Conservation (phyloP, 75 land plant genomes). For the Ceratopteris richardii region DNA sequence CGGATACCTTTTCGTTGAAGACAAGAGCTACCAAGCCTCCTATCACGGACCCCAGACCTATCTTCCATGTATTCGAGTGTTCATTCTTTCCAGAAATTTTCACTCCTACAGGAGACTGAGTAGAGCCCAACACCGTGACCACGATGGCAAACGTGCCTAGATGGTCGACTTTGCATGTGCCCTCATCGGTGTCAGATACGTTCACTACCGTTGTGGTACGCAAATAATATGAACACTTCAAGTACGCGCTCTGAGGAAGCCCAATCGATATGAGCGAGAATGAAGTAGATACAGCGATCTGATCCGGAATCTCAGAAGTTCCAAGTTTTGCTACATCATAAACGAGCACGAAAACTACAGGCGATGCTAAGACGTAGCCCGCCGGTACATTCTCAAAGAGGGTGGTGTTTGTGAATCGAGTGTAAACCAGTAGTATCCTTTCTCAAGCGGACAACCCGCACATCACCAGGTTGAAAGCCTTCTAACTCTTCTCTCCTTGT, state of each 20-base stretch:
- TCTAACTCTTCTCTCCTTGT: no score
- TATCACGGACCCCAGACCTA: constrained; percentile 29
- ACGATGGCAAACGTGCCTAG: constrained; percentile 69
- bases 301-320: constrained; percentile 32
- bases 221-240: constrained; percentile 49
- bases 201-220: constrained; percentile 9
- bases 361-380: constrained; percentile 37
- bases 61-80: constrained; percentile 26
- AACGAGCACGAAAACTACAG: constrained; percentile 63
- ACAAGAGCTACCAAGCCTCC: constrained; percentile 31
- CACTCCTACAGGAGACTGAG: constrained; percentile 18
- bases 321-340: constrained; percentile 41
- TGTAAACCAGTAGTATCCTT: constrained; percentile 66
- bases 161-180: constrained; percentile 34
- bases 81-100: constrained; percentile 9
- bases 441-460: no score
- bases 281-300: constrained; percentile 8
- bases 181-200: background rate
- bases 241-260: constrained; percentile 17
- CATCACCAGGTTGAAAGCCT: no score
- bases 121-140: constrained; percentile 27
- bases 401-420: constrained; percentile 62
- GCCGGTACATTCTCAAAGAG: constrained; percentile 21
- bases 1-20: no score
- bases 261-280: constrained; percentile 35